These are phyloP conservation scores for Xylariaceae sp. DNA, from an alignment of 2,329 filamentous ascomycete genomes.

Conservation along the genomic window DNA sequence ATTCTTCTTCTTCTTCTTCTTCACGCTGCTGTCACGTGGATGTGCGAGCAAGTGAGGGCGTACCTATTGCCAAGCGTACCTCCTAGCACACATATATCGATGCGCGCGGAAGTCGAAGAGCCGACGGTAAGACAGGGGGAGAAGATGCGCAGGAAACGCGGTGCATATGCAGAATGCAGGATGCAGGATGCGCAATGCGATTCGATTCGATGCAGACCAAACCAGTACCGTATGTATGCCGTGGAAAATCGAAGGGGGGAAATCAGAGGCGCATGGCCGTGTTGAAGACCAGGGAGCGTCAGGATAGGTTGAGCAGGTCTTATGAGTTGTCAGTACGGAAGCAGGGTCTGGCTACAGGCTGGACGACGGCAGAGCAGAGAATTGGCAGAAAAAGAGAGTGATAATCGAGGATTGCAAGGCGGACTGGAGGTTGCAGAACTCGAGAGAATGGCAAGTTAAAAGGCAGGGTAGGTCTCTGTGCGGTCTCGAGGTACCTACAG, in stretches of 20 bases:
- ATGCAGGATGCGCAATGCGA: constrained; percentile 6
- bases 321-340: too few relatives aligned
- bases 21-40: too few relatives aligned
- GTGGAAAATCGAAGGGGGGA: neutral
- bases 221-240: neutral
- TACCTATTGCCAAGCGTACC: neutral
- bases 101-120: constrained; percentile 18
- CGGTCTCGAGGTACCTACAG: neutral
- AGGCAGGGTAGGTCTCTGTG: neutral
- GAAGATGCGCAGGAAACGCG: constrained; percentile 13
- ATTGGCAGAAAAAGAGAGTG: neutral
- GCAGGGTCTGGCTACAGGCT: too few relatives aligned
- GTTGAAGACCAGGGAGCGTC: neutral
- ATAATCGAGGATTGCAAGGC: neutral
- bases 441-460: neutral
- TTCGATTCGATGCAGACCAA: constrained; percentile 8
- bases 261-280: neutral
- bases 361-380: neutral
- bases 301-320: too few relatives aligned
- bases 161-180: constrained; percentile 16
- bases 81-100: neutral
- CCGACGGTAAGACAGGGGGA: constrained; percentile 14
- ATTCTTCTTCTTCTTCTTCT: too few relatives aligned
- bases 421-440: neutral
- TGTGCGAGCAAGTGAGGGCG: neutral